Evolutionary conservation across 768 basidiomycete genomes (phyloP), one percentile per base, ranked within the genome.

Genomic region (Russula brevipes): DNA sequence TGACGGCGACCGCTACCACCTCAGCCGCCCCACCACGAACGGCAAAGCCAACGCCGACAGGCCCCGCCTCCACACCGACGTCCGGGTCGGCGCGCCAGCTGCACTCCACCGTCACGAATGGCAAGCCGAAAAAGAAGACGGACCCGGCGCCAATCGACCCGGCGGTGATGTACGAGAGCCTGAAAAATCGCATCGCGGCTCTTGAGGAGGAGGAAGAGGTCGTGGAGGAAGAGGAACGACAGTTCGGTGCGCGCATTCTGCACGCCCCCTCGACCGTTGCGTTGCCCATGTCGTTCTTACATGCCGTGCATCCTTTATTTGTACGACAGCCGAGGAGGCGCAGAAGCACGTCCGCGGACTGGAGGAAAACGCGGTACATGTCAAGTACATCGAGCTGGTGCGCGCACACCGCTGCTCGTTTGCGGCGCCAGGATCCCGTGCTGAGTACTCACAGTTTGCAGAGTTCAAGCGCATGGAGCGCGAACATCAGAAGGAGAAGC

Each of bases 401-500:
- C 73, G 81, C 74, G 38, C 46, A 58, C 65, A 65, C 52, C 49
- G 50, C 41, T 35, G n/a, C 46, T 59, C 62, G 44, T 56, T 19
- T 54, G 46, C 46, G 30, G 39, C 46, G 50, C 19, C n/a, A 10
- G n/a, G 24, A 16, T 33, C 41, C n/a, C 46, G 47, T 51, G 19
- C 57, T 47, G 60, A 64, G 54, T 52, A 31, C 59, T 61, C 46
- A 51, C 70, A 94, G 91, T 94, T 93, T 74, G 89, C 91, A 70
- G 91, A 94, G 74, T 77, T 91, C 73, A 93, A 93, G 73, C 82
- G 89, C 56, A 74, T 90, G 71, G 92, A 94, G 75, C 83, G 92
- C 66, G 91, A 93, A 71, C 88, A 93, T 70, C 86, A 91, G 45
- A 94, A 91, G 76, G 92, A 94, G 79, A 93, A 90, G 74, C 91